Evolutionary conservation across 805 yeast genomes (phyloP), one percentile per base, ranked within the genome.

Genomic region (Metschnikowia matae): DNA sequence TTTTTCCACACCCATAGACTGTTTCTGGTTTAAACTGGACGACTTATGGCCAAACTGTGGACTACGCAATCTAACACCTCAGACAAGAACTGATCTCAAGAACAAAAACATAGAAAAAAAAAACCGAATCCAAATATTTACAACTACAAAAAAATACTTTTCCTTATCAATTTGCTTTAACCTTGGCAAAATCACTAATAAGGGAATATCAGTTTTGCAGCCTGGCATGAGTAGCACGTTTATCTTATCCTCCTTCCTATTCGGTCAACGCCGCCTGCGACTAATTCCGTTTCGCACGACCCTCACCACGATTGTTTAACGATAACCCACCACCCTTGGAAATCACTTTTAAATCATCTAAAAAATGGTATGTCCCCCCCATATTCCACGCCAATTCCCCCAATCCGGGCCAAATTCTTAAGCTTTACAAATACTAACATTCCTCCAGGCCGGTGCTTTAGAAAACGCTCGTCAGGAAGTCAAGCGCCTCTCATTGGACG

Each of bases 391-490:
- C 41, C 48, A 6, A 26, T 20, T 26, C 31, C 8, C 20, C 41
- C 11, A 14, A 15, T 6, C 20, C 31, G 18, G 3, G 32, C 17
- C 17, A 6, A 14, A 17, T 5, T 17, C 23, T 6, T 17, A 2
- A 20, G 5, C 20, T 11, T 17, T 14, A 8, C 31, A 8, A 18
- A 14, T 46, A 50, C 55, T 52, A 52, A 51, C 57, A 29, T 14
- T 20, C 14, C 32, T 14, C 10, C 54, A 81, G 97, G 97, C 97
- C 70, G 97, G 97, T 74, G 96, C 96, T 66, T 71, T 92, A 66
- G 97, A 92, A 74, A 90, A 88, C 73, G 97, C 99, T 63, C 92
- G 96, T 71, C 92, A 91, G 72, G 91, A 87, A 72, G 80, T 94
- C 62, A 83, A 86, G 68, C 89, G 90, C 66, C 83, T 90, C 63